Conservation (phyloP, 768 basidiomycete species). For the Psilocybe cubensis region DNA sequence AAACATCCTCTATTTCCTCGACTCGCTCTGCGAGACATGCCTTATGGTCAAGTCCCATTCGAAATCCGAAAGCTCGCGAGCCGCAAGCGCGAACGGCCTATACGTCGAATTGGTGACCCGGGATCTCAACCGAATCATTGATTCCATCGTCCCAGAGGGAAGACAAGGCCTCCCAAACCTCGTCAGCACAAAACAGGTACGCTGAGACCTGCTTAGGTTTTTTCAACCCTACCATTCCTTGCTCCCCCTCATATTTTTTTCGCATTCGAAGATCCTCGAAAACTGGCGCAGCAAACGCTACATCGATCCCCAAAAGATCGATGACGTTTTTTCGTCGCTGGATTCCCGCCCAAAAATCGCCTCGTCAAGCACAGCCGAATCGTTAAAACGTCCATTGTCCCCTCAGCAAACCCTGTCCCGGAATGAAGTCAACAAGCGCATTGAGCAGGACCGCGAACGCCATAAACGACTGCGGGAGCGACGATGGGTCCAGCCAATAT, state of each 20-base stretch:
- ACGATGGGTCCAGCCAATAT: slow-evolving; percentile 86
- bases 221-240: not conserved
- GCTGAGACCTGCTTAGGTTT: slow-evolving; percentile 17
- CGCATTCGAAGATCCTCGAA: slow-evolving; percentile 97
- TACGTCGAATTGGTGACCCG: slow-evolving; percentile 80
- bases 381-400: slow-evolving; percentile 12
- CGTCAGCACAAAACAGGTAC: slow-evolving; percentile 84
- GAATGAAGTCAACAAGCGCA: slow-evolving; percentile 79
- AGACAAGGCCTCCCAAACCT: slow-evolving; percentile 87
- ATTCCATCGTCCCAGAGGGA: slow-evolving; percentile 87
- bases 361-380: slow-evolving; percentile 14
- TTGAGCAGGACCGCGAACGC: slow-evolving; percentile 91
- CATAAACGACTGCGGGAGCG: slow-evolving; percentile 91
- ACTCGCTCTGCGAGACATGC: slow-evolving; percentile 83
- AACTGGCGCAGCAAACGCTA: slow-evolving; percentile 88
- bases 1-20: slow-evolving; percentile 90
- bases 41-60: slow-evolving; percentile 67
- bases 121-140: slow-evolving; percentile 80
- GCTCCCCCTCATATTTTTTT: too few species aligned
- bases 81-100: slow-evolving; percentile 44
- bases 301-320: slow-evolving; percentile 77
- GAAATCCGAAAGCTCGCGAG: slow-evolving; percentile 39
- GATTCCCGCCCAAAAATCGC: slow-evolving; percentile 40
- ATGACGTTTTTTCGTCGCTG: slow-evolving; percentile 65
- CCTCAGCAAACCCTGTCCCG: slow-evolving; percentile 47